These are phyloP conservation scores for Xylaria digitata DNA, from an alignment of 2,329 filamentous ascomycete species.

Conservation along the genomic window DNA sequence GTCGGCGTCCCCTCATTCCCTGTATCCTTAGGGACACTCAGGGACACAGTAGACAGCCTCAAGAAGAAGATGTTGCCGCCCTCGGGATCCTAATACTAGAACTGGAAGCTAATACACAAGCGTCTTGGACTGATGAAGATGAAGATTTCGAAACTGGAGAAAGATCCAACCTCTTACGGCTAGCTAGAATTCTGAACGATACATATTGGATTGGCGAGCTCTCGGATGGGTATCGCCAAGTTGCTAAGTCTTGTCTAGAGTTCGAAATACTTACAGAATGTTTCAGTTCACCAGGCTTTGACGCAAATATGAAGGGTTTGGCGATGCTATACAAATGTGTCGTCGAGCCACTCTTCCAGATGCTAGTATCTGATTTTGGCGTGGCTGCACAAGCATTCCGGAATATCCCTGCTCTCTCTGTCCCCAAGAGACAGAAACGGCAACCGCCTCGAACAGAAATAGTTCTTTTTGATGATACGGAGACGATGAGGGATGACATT, in stretches of 20 bases:
- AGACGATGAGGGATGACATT: not conserved
- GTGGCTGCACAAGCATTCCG: constrained; percentile 2
- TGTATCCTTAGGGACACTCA: not conserved
- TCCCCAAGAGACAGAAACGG: constrained; percentile 2
- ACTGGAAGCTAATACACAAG: not conserved
- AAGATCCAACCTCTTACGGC: not conserved
- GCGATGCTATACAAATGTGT: constrained; percentile 5
- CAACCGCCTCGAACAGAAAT: not conserved
- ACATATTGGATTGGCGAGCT: not conserved
- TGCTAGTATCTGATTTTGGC: constrained; percentile 4
- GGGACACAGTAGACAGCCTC: not conserved
- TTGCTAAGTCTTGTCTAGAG: constrained; percentile 7
- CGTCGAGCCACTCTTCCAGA: not conserved
- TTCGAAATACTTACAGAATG: not conserved
- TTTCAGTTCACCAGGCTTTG: not conserved
- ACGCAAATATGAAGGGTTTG: not conserved
- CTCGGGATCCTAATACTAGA: constrained; percentile 2
- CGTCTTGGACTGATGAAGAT: not conserved
- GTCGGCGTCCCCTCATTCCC: not conserved
- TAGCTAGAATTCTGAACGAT: not conserved
- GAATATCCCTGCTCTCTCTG: not conserved
- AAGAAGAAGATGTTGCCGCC: not conserved
- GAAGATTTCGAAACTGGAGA: not conserved
- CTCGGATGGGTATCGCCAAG: constrained; percentile 2
- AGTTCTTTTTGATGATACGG: not conserved